Evolutionary conservation across 1,139 yeast genomes (phyloP).

Genomic region (Geotrichum carabidarum): DNA sequence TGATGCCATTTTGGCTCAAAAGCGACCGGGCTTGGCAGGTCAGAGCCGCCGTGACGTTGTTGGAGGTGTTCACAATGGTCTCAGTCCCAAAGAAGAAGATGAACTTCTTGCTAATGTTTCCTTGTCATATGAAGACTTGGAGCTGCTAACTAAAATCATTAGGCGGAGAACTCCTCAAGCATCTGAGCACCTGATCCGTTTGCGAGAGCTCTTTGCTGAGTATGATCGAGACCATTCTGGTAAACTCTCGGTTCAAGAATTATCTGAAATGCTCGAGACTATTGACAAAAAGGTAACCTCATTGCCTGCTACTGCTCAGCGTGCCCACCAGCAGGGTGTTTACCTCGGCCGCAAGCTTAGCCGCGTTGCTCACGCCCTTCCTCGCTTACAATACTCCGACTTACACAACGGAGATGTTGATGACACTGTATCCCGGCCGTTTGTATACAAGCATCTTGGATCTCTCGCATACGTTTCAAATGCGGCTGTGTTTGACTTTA

Average conservation of each 20-base stretch:
- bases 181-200: constrained; percentile 48
- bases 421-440: constrained; percentile 50
- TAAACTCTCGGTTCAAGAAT: constrained; percentile 46
- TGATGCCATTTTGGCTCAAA: constrained; percentile 24
- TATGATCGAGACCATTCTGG: constrained; percentile 48
- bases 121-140: constrained; percentile 46
- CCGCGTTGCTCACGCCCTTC: constrained; percentile 42
- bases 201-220: constrained; percentile 48
- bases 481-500: constrained; percentile 59
- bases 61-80: constrained; percentile 22
- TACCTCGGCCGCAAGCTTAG: constrained; percentile 55
- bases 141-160: constrained; percentile 43
- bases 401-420: constrained; percentile 49
- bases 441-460: constrained; percentile 55
- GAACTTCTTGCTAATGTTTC: constrained; percentile 42
- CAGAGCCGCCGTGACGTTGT: constrained; percentile 21
- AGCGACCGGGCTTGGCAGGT: constrained; percentile 1
- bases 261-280: constrained; percentile 46
- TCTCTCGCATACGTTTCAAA: constrained; percentile 60
- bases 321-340: constrained; percentile 61
- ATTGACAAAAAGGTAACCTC: constrained; percentile 59
- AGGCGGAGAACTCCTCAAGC: constrained; percentile 54
- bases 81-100: constrained; percentile 25
- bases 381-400: constrained; percentile 40
- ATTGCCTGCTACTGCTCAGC: constrained; percentile 63